Evolutionary conservation across 345 rosid species (phyloP).

Genomic region (Tarenaya hassleriana): DNA sequence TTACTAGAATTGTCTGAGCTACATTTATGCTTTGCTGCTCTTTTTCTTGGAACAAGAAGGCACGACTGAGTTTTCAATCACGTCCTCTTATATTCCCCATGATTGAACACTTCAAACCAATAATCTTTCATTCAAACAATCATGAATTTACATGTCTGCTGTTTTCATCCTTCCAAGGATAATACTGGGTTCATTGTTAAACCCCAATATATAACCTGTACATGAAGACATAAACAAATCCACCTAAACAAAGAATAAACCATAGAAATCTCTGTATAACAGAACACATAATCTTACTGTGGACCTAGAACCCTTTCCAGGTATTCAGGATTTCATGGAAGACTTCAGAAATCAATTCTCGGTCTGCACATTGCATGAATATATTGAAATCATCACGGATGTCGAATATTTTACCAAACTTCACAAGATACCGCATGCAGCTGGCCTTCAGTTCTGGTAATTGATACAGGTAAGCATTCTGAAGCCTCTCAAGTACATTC

Average conservation of each 20-base stretch:
- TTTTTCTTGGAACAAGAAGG: too few species aligned
- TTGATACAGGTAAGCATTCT: conserved; percentile 55
- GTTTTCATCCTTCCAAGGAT: conserved; percentile 21
- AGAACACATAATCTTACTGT: conserved; percentile 8
- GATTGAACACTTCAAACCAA: conserved; percentile 5
- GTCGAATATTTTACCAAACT: conserved; percentile 86
- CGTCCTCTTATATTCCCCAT: too few species aligned
- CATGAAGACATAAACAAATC: conserved; percentile 40
- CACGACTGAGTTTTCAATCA: too few species aligned
- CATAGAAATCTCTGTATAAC: conserved; percentile 30
- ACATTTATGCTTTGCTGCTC: too few species aligned
- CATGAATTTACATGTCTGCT: conserved; percentile 30
- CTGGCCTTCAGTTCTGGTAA: conserved; percentile 62
- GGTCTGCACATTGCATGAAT: conserved; percentile 69
- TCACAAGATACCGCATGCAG: conserved; percentile 87
- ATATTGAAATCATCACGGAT: conserved; percentile 68
- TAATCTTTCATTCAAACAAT: conserved; percentile 28
- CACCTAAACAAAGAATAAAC: conserved; percentile 41
- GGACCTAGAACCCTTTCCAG: conserved; percentile 81
- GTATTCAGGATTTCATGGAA: conserved; percentile 75
- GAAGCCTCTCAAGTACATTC: conserved; percentile 90
- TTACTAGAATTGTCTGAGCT: too few species aligned
- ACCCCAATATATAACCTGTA: conserved; percentile 36
- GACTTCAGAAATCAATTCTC: conserved; percentile 74
- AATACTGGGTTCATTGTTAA: conserved; percentile 27